Conservation (phyloP, 805 yeast species). For the Jamesozyma jinghongensis region DNA sequence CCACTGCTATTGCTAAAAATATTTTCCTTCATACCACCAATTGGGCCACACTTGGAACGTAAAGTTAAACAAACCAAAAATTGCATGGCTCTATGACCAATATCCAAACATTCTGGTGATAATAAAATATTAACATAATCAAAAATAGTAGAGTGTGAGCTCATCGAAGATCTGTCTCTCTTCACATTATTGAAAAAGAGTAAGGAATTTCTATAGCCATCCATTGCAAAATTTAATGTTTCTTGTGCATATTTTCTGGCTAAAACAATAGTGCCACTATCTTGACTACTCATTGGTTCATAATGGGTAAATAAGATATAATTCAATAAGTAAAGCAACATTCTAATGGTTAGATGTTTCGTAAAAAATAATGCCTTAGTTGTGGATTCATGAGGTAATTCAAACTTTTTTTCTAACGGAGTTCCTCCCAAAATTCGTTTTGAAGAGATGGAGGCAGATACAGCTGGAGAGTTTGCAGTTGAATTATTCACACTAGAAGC, state of each 20-base stretch:
- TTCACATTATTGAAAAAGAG: constrained; percentile 33
- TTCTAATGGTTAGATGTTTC: constrained; percentile 35
- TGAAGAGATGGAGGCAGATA: too few species aligned
- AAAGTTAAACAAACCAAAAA: constrained; percentile 48
- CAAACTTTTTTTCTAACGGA: constrained; percentile 26
- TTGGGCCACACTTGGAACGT: constrained; percentile 39
- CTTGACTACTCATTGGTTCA: constrained; percentile 34
- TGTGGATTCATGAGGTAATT: constrained; percentile 34
- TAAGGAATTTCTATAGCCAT: constrained; percentile 36
- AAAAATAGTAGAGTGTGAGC: constrained; percentile 29
- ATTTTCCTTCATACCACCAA: constrained; percentile 29
- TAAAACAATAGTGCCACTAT: constrained; percentile 27
- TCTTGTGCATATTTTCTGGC: constrained; percentile 36
- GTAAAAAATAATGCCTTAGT: constrained; percentile 34
- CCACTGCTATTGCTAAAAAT: constrained; percentile 20
- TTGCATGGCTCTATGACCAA: constrained; percentile 49
- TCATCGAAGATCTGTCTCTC: constrained; percentile 18
- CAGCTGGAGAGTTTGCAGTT: neutral
- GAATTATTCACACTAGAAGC: neutral
- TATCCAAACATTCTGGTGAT: constrained; percentile 41
- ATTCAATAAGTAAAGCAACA: constrained; percentile 42
- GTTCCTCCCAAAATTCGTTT: neutral
- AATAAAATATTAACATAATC: constrained; percentile 37
- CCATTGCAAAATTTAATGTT: constrained; percentile 36
- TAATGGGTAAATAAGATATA: constrained; percentile 40